A percentile compares a stretch with the other conserved stretches of the same genome.
These are phyloP conservation scores for Dryas drummondii DNA, from an alignment of 306 rosid genomes.

Conservation along the genomic window DNA sequence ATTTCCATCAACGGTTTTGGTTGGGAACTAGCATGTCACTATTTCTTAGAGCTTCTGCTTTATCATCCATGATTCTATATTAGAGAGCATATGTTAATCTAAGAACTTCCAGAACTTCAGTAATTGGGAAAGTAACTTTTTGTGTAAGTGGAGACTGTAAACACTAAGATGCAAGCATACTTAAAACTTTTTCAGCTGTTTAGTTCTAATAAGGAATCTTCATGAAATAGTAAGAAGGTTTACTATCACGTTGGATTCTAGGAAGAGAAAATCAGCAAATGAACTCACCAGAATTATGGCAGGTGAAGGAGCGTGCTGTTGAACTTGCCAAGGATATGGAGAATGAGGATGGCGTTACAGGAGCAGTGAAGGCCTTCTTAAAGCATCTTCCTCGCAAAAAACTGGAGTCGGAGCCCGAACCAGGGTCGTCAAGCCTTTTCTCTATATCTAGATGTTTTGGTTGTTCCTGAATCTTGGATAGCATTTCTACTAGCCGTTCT, in stretches of 20 bases:
- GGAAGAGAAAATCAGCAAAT: background rate
- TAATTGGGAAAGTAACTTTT: background rate
- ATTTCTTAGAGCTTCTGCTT: too few relatives aligned
- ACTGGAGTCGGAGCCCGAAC: slow-evolving; percentile 47
- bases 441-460: slow-evolving; percentile 77
- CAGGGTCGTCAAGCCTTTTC: slow-evolving; percentile 44
- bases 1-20: background rate
- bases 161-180: background rate
- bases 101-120: background rate
- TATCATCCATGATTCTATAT: background rate
- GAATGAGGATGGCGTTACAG: slow-evolving; percentile 89
- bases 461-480: slow-evolving; percentile 47
- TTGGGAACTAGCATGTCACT: background rate
- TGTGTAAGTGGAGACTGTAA: too few relatives aligned
- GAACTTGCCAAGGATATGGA: slow-evolving; percentile 92
- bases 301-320: slow-evolving; percentile 80
- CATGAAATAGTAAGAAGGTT: slow-evolving; percentile 6
- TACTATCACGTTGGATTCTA: slow-evolving; percentile 12
- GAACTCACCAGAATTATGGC: slow-evolving; percentile 26
- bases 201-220: background rate
- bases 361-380: slow-evolving; percentile 97
- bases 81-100: background rate
- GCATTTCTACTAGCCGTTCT: background rate
- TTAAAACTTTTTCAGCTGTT: background rate
- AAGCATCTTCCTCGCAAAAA: slow-evolving; percentile 75